Base-by-base conservation (phyloP, 371 early-diverging fungal genomes). In the Mucor mucedo region DNA sequence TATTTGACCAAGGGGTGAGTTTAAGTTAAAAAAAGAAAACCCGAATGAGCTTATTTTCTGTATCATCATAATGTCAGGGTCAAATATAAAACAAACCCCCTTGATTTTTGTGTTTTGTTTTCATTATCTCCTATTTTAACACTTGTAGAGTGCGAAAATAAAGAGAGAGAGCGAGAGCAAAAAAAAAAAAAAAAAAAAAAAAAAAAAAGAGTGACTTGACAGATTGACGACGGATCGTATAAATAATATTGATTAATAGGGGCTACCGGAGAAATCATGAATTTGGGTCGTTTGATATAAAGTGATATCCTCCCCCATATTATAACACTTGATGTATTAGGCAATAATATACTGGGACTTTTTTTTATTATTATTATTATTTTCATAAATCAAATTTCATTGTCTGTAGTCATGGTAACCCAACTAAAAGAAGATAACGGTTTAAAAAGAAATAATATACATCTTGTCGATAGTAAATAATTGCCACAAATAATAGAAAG, bases 221-320 rank as follows among this genome's bases (percentile, higher is more conserved):
- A 45, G 16, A 45, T 45, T 45, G 13, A 45, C 45, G 45, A 45
- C 45, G 45, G 45, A 45, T 45, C 21, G 42, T 42, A n/a, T 42
- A 42, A 35, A 35, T 35, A 35, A 35, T 35, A 35, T 4, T 35
- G 6, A 42, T 42, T 42, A 42, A 10, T 4, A 56, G 50, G 47
- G 42, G 32, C 27, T 59, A 39, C 63, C 56, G 63, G 56, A 56
- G 53, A 42, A 48, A 47, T 48, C 50, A 62, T 38, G 6, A 21
- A 63, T 63, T 56, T 56, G 54, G 53, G 14, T 45, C 8, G 6
- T 35, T 8, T 6, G 8, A 8, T 35, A 21, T 35, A 35, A 35
- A 35, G 8, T 6, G 35, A 35, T 21, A 21, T 21, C 21, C 21
- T 21, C 21, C 21, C 35, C 8, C 4, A 52, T 60, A 28, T 6